Evolutionary conservation across 2,329 filamentous ascomycete species (phyloP).

Genomic region (Cordyceps sp.): DNA sequence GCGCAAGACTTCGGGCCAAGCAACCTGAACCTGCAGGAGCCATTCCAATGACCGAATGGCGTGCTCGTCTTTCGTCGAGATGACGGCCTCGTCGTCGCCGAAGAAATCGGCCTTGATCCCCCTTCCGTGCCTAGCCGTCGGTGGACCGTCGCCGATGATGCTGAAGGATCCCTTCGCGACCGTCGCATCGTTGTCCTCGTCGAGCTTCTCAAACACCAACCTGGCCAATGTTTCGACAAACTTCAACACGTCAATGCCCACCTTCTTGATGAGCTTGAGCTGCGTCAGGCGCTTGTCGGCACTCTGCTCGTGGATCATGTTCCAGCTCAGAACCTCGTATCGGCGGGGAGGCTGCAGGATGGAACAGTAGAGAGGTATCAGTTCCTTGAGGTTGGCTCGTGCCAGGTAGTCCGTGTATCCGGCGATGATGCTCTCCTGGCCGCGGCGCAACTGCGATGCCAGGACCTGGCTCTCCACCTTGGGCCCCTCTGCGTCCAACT

Average conservation of each 20-base stretch:
- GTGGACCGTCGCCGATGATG: slow-evolving; percentile 27
- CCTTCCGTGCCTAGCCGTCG: slow-evolving; percentile 29
- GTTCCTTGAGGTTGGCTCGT: slow-evolving; percentile 52
- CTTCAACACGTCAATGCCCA: slow-evolving; percentile 53
- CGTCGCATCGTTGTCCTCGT: slow-evolving; percentile 12
- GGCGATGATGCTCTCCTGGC: slow-evolving; percentile 60
- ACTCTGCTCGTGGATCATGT: slow-evolving; percentile 58
- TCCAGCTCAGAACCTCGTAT: slow-evolving; percentile 56
- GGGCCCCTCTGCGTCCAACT: slow-evolving; percentile 21
- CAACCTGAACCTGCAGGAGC: slow-evolving; percentile 58
- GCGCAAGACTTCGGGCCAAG: slow-evolving; percentile 55
- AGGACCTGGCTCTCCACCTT: slow-evolving; percentile 3
- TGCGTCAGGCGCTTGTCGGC: slow-evolving; percentile 47
- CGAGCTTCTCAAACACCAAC: slow-evolving; percentile 32
- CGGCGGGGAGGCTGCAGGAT: slow-evolving; percentile 49
- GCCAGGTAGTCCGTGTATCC: slow-evolving; percentile 71
- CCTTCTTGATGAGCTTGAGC: slow-evolving; percentile 58
- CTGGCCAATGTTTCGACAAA: slow-evolving; percentile 56
- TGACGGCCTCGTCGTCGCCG: slow-evolving; percentile 35
- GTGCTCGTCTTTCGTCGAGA: slow-evolving; percentile 46
- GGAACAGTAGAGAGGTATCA: slow-evolving; percentile 79
- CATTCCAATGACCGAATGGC: slow-evolving; percentile 74
- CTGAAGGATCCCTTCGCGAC: slow-evolving; percentile 29
- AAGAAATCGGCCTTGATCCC: slow-evolving; percentile 58
- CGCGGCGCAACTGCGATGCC: slow-evolving; percentile 17